Evolutionary conservation across 257 asterid species (phyloP), one percentile per base, ranked within the genome.

Genomic region (Scutellaria baicalensis): DNA sequence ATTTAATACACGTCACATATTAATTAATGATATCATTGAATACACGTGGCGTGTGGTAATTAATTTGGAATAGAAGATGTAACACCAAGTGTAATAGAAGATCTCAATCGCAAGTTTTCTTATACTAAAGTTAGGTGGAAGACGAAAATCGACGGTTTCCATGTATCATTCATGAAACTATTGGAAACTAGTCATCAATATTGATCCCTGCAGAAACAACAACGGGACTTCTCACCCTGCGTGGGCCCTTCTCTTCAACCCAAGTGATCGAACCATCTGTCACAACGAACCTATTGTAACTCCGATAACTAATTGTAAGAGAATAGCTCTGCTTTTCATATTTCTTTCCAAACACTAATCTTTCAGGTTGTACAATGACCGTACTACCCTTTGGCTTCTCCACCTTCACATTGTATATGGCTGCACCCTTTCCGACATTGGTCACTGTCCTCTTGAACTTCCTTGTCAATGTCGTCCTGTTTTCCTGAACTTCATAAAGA

Each of bases 181-280:
- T 23, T 1, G 8, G 0, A 43, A 39, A 14, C 43, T 61, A 75
- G 4, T 63, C 77, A 20, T 69, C 49, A 16, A n/a, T 55, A 23
- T 10, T 12, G 51, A 70, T 44, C 9, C 11, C 18, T n/a, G 75
- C 75, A 61, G 77, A 64, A 7, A 77, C 67, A 5, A 83, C 85
- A 35, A 83, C 79, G 1, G 91, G 84, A 36, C 88, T 85, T 17
- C 88, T 81, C 18, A 85, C 87, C 0, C 56, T 60, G 44, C 75
- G 80, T 39, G 61, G 70, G 3, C 83, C 87, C 10, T 75, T 77
- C 66, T 71, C 68, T 36, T 79, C 82, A 48, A 70, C 62, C 92
- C 89, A 86, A 42, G 77, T 79, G 31, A 86, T 20, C 2, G 84
- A 80, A 1, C 89, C 92, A 63, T 65, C 58, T 5, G 68, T 14